phyloP scores from a whole-genome alignment of 1,284 basidiomycete species.

The Moniliophthora roreri region DNA sequence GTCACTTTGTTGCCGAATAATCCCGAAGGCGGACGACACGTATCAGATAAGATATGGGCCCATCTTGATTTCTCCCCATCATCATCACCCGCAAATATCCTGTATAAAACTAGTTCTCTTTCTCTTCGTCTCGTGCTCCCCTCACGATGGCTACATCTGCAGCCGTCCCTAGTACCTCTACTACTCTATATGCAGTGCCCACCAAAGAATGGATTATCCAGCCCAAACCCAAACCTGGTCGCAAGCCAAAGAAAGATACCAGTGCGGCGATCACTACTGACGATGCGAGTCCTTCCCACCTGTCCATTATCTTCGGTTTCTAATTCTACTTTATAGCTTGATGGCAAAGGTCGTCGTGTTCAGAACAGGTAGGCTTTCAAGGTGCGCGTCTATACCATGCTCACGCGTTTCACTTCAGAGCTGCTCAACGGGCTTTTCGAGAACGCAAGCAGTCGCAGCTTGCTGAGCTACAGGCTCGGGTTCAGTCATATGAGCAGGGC shows the following conservation, averaged over 20 bases:
- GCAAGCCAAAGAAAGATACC: conserved; percentile 81
- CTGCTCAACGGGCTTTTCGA: conserved; percentile 88
- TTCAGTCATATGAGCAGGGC: conserved; percentile 86
- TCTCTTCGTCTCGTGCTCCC: neutral
- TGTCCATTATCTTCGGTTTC: conserved; percentile 7
- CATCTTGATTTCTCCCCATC: no score
- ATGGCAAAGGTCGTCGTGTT: conserved; percentile 64
- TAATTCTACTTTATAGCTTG: conserved; percentile 31
- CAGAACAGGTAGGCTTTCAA: conserved; percentile 62
- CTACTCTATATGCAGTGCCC: conserved; percentile 40
- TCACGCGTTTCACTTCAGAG: conserved; percentile 42
- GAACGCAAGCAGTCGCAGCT: conserved; percentile 91
- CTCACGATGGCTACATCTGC: neutral
- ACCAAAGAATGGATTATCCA: conserved; percentile 92
- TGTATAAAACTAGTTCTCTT: neutral
- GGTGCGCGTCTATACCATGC: neutral
- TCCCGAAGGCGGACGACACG: no score
- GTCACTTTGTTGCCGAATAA: no score
- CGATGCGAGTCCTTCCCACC: conserved; percentile 39
- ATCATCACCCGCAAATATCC: no score
- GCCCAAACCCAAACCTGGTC: conserved; percentile 85
- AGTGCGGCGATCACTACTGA: conserved; percentile 37
- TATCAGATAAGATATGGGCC: no score
- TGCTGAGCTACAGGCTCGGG: conserved; percentile 84
- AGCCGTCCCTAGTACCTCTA: conserved; percentile 1